Evolutionary conservation across 1,139 yeast species (phyloP).

Genomic region (Hyphopichia khmerensis): DNA sequence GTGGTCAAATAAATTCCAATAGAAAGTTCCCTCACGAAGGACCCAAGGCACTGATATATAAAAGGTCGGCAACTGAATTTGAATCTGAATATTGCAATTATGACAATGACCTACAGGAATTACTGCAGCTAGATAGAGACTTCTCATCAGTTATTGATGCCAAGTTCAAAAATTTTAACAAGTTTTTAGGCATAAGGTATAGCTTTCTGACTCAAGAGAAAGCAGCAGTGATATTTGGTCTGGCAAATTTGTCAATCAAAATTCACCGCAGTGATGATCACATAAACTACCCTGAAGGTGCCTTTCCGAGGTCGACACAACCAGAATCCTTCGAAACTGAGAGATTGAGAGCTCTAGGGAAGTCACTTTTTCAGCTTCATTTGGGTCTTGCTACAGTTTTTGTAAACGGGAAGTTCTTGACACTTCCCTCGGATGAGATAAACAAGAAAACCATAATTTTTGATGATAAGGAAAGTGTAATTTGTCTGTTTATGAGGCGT

Average conservation of each 20-base stretch:
- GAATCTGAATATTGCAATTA: constrained; percentile 10
- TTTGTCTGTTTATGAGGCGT: constrained; percentile 30
- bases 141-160: constrained; percentile 7
- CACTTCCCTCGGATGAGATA: constrained; percentile 28
- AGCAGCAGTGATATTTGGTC: constrained; percentile 9
- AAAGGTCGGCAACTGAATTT: constrained; percentile 14
- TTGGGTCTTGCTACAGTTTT: constrained; percentile 23
- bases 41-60: constrained; percentile 14
- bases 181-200: constrained; percentile 18
- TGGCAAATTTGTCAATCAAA: constrained; percentile 10
- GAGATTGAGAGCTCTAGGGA: constrained; percentile 22
- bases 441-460: constrained; percentile 4
- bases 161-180: constrained; percentile 9
- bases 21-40: constrained; percentile 12
- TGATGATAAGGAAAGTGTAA: constrained; percentile 2
- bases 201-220: constrained; percentile 22
- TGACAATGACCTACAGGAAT: constrained; percentile 9
- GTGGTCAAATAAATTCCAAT: constrained; percentile 8
- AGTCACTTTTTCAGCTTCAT: constrained; percentile 17
- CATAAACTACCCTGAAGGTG: background rate
- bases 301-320: background rate
- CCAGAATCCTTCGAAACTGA: constrained; percentile 11
- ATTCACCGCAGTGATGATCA: constrained; percentile 1
- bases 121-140: constrained; percentile 10
- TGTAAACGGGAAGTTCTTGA: constrained; percentile 24